These are phyloP conservation scores for Scedosporium dehoogii DNA, from an alignment of 2,329 filamentous ascomycete species.

Conservation along the genomic window DNA sequence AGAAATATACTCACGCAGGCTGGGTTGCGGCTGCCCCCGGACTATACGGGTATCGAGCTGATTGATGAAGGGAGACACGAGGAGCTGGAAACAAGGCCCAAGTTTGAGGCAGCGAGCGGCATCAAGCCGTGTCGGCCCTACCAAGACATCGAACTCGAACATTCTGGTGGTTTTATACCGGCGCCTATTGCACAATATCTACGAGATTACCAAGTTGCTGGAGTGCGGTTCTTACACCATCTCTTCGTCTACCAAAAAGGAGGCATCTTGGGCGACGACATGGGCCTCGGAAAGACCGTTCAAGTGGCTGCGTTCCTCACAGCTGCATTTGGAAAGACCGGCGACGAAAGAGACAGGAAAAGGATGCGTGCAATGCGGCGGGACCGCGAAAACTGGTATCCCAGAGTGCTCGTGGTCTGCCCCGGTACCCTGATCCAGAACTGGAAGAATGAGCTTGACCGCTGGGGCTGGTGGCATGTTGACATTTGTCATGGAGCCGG, in stretches of 20 bases:
- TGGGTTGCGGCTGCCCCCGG: conserved; percentile 67
- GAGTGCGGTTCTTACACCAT: conserved; percentile 75
- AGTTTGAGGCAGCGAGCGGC: conserved; percentile 44
- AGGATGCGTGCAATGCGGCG: conserved; percentile 79
- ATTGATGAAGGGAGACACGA: conserved; percentile 56
- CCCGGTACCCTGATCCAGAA: conserved; percentile 83
- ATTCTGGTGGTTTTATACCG: conserved; percentile 73
- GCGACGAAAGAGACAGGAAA: conserved; percentile 74
- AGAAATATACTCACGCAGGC: conserved; percentile 50
- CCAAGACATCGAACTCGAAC: conserved; percentile 62
- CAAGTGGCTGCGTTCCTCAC: conserved; percentile 91
- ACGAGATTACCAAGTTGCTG: conserved; percentile 82
- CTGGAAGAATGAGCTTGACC: conserved; percentile 75
- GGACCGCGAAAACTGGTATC: conserved; percentile 59
- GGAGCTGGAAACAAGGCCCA: conserved; percentile 58
- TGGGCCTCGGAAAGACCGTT: conserved; percentile 95
- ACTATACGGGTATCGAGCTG: conserved; percentile 66
- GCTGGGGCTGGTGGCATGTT: conserved; percentile 94
- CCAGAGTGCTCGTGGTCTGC: conserved; percentile 61
- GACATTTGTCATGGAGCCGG: conserved; percentile 66
- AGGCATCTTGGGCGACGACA: conserved; percentile 87
- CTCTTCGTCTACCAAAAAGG: conserved; percentile 87
- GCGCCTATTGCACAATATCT: conserved; percentile 86
- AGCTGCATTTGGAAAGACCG: conserved; percentile 88
- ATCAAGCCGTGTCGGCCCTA: conserved; percentile 60